phyloP scores from a whole-genome alignment of 2,329 filamentous ascomycete genomes.

The Cadophora luteo-olivacea region DNA sequence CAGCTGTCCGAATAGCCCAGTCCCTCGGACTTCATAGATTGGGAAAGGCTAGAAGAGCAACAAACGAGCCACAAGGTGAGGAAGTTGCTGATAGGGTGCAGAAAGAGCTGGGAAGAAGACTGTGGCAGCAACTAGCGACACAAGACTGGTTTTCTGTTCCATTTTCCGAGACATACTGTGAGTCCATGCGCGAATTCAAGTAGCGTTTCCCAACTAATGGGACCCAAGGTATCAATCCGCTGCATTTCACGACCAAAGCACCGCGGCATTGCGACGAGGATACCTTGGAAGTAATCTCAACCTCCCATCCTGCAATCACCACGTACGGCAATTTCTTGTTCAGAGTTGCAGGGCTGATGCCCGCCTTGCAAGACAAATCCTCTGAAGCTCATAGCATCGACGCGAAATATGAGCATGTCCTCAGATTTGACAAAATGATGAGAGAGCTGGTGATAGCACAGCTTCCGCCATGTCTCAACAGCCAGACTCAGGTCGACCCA shows the following conservation, averaged over 20 bases:
- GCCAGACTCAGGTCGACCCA: constrained; percentile 28
- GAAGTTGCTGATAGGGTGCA: constrained; percentile 24
- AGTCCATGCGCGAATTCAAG: background rate
- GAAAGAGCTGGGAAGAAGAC: constrained; percentile 29
- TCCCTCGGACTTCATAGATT: constrained; percentile 54
- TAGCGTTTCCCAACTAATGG: background rate
- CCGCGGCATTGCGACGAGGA: constrained; percentile 33
- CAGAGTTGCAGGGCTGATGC: constrained; percentile 31
- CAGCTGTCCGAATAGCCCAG: constrained; percentile 54
- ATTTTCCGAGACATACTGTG: constrained; percentile 36
- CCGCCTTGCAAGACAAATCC: constrained; percentile 29
- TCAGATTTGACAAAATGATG: constrained; percentile 33
- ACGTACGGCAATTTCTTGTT: constrained; percentile 32
- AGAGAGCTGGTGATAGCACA: constrained; percentile 33
- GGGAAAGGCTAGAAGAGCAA: constrained; percentile 22
- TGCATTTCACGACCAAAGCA: constrained; percentile 29
- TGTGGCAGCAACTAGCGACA: constrained; percentile 33
- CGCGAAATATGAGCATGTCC: constrained; percentile 33
- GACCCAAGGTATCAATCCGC: constrained; percentile 27
- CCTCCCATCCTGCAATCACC: constrained; percentile 28
- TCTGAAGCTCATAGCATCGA: constrained; percentile 24
- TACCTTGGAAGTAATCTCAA: constrained; percentile 23
- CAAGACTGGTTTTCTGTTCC: constrained; percentile 37
- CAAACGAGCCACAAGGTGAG: constrained; percentile 28
- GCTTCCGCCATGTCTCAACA: constrained; percentile 32